phyloP scores from a whole-genome alignment of 768 basidiomycete genomes.

The Suillus placidus region DNA sequence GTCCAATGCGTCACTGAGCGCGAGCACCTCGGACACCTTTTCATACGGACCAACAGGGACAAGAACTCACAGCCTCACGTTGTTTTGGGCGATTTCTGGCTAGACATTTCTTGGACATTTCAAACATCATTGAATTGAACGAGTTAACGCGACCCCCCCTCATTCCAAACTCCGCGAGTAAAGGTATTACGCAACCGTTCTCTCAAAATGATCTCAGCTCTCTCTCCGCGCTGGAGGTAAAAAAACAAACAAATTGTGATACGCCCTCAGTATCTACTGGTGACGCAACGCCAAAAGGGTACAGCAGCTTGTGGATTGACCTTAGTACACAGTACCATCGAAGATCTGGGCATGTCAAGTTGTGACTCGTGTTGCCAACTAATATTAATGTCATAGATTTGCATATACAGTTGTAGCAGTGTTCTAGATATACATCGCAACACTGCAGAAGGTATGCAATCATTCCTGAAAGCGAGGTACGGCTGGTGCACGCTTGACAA shows the following conservation, averaged over 20 bases:
- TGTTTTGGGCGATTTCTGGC: not conserved
- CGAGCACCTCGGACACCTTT: slow-evolving; percentile 3
- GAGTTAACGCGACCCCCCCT: not conserved
- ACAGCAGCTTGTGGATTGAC: not conserved
- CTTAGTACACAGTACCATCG: too few relatives aligned
- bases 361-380: too few relatives aligned
- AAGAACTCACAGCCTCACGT: too few relatives aligned
- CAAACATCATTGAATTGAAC: too few relatives aligned
- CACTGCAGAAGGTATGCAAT: not conserved
- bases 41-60: not conserved
- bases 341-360: too few relatives aligned
- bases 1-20: not conserved
- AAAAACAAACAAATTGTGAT: not conserved
- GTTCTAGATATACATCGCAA: too few relatives aligned
- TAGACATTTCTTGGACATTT: too few relatives aligned
- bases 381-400: too few relatives aligned
- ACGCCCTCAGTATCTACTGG: not conserved
- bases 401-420: too few relatives aligned
- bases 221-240: not conserved
- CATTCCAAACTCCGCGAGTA: not conserved
- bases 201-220: not conserved
- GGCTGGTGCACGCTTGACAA: slow-evolving; percentile 1
- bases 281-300: not conserved
- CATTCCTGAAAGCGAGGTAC: not conserved
- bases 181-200: too few relatives aligned